Evolutionary conservation across 192 early-diverging fungal genomes (phyloP).

Genomic region (Allomyces macrogynus): DNA sequence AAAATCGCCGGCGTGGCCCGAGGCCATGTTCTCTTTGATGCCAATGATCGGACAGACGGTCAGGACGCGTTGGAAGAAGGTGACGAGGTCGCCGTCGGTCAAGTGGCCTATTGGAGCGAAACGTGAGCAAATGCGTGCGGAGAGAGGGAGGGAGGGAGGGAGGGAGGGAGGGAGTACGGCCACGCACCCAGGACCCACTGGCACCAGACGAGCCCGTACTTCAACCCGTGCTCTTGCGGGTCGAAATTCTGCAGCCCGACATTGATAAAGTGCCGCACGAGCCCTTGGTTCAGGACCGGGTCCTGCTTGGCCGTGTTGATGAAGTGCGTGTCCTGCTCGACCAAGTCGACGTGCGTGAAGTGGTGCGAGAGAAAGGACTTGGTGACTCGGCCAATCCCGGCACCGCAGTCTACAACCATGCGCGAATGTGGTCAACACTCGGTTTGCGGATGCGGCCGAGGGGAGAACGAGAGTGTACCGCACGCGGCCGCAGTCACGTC

Average conservation of each 20-base stretch:
- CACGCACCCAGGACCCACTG: conserved; percentile 77
- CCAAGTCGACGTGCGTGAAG: conserved; percentile 75
- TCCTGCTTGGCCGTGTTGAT: conserved; percentile 40
- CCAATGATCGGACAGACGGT: conserved; percentile 46
- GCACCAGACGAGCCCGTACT: conserved; percentile 92
- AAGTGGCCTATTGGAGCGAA: background rate
- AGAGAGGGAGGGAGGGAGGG: too few relatives aligned
- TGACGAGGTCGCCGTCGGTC: conserved; percentile 43
- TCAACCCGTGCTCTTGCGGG: conserved; percentile 22
- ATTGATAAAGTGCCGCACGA: conserved; percentile 42
- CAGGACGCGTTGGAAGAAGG: conserved; percentile 61
- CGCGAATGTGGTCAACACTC: too few relatives aligned
- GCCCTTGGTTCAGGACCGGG: conserved; percentile 37
- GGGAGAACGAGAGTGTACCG: conserved; percentile 6
- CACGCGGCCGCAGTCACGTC: background rate
- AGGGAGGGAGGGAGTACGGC: too few relatives aligned
- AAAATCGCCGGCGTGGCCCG: conserved; percentile 16
- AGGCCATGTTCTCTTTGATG: conserved; percentile 77
- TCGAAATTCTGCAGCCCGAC: conserved; percentile 66
- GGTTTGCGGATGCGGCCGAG: too few relatives aligned
- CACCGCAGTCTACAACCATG: conserved; percentile 90
- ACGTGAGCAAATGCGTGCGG: too few relatives aligned
- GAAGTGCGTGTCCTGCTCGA: conserved; percentile 65
- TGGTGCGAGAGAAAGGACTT: conserved; percentile 57
- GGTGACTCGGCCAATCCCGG: conserved; percentile 85